Evolutionary conservation across 2,329 filamentous ascomycete genomes (phyloP).

Genomic region (Calcarisporium arbuscula): DNA sequence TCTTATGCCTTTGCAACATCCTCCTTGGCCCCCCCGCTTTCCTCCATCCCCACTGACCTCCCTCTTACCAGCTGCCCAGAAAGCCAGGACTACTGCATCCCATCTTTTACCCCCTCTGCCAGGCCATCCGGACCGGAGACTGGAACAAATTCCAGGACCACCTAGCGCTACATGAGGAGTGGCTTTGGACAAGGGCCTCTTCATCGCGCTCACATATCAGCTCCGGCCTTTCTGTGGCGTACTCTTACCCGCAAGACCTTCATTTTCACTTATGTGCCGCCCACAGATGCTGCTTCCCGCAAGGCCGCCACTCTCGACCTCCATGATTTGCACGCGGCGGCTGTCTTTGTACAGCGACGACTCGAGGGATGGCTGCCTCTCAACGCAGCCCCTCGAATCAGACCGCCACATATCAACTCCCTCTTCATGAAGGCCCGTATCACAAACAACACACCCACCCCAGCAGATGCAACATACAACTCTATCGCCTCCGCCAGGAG

Average conservation of each 20-base stretch:
- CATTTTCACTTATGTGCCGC: slow-evolving; percentile 68
- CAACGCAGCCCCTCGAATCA: slow-evolving; percentile 23
- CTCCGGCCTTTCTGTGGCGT: slow-evolving; percentile 81
- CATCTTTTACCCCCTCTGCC: slow-evolving; percentile 67
- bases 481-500: slow-evolving; percentile 42
- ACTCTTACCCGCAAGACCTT: slow-evolving; percentile 74
- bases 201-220: slow-evolving; percentile 69
- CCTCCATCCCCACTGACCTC: slow-evolving; percentile 65
- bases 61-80: slow-evolving; percentile 66
- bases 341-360: slow-evolving; percentile 57
- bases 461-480: slow-evolving; percentile 35
- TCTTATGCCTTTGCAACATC: slow-evolving; percentile 74
- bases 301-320: slow-evolving; percentile 72
- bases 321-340: slow-evolving; percentile 57
- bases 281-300: slow-evolving; percentile 45
- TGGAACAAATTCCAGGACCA: slow-evolving; percentile 67
- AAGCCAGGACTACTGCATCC: slow-evolving; percentile 44
- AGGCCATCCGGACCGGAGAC: slow-evolving; percentile 66
- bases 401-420: slow-evolving; percentile 38
- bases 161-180: slow-evolving; percentile 57
- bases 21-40: slow-evolving; percentile 75
- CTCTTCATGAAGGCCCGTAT: slow-evolving; percentile 49
- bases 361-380: slow-evolving; percentile 51
- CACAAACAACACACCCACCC: slow-evolving; percentile 35
- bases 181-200: slow-evolving; percentile 72